phyloP scores from a whole-genome alignment of 305 asterid species.

The Fraxinus sp. region DNA sequence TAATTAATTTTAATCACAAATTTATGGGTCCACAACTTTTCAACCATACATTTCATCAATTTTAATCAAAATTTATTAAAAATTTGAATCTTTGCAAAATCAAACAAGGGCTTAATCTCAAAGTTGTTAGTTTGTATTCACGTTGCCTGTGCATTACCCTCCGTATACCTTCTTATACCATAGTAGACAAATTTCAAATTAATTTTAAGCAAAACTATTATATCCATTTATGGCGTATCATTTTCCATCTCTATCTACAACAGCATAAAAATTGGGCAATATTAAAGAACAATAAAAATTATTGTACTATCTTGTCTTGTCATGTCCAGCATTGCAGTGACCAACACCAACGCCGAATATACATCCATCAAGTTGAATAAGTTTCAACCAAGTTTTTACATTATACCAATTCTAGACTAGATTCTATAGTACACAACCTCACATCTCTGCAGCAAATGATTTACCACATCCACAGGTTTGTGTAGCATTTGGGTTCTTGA shows the following conservation, averaged over 20 bases:
- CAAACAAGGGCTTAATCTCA: no score
- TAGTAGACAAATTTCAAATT: background rate
- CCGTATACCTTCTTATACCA: no score
- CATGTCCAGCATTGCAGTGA: background rate
- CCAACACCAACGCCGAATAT: background rate
- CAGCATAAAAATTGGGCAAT: background rate
- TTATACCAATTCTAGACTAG: conserved; percentile 14
- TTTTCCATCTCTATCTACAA: background rate
- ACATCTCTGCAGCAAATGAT: conserved; percentile 87
- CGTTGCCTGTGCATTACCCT: background rate
- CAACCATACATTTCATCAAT: no score
- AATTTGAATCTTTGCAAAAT: no score
- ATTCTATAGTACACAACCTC: conserved; percentile 2
- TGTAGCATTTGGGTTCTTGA: conserved; percentile 93
- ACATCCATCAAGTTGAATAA: background rate
- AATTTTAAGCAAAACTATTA: background rate
- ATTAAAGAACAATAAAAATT: background rate
- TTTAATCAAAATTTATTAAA: no score
- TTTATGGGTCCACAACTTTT: no score
- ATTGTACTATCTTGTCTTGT: background rate
- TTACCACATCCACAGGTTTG: conserved; percentile 96
- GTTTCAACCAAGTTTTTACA: background rate
- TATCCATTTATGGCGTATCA: background rate
- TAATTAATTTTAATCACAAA: no score
- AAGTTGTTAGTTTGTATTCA: background rate